Evolutionary conservation across 805 yeast species (phyloP).

Genomic region (Metschnikowia baotianmanensis): DNA sequence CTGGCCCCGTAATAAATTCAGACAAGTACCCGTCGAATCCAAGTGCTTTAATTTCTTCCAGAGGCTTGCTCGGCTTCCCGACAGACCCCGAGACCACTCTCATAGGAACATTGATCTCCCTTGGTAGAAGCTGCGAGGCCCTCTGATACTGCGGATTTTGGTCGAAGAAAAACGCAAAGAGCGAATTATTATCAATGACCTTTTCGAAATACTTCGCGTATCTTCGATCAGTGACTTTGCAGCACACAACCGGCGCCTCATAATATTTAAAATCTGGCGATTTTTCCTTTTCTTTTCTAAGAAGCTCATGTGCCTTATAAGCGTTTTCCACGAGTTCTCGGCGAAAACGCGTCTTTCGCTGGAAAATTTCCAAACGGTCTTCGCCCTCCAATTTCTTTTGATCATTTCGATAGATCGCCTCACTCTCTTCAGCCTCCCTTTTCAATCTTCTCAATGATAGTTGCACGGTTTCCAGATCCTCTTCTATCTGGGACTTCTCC

Average conservation of each 20-base stretch:
- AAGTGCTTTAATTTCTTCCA: conserved; percentile 35
- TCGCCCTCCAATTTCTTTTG: conserved; percentile 21
- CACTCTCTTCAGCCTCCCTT: conserved; percentile 11
- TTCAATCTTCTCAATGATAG: conserved; percentile 7
- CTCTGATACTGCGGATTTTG: conserved; percentile 47
- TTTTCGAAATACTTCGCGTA: conserved; percentile 58
- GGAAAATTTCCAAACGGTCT: conserved; percentile 51
- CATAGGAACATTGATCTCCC: conserved; percentile 49
- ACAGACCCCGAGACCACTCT: conserved; percentile 41
- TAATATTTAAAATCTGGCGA: conserved; percentile 44
- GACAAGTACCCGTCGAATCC: conserved; percentile 82
- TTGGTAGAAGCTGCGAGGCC: conserved; percentile 39
- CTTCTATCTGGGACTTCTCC: conserved; percentile 30
- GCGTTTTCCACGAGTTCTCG: conserved; percentile 42
- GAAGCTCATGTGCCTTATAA: conserved; percentile 31
- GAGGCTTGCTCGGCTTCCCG: conserved; percentile 18
- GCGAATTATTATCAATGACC: conserved; percentile 51
- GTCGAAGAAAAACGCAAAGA: conserved; percentile 62
- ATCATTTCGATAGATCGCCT: conserved; percentile 13
- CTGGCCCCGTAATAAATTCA: conserved; percentile 74
- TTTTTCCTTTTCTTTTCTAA: conserved; percentile 40
- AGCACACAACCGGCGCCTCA: conserved; percentile 73
- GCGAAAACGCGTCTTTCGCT: conserved; percentile 23
- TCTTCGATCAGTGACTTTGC: conserved; percentile 49
- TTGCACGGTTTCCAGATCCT: conserved; percentile 13